Conservation (phyloP, 2,329 filamentous ascomycete species). For the Cercospora zeae-maydis region DNA sequence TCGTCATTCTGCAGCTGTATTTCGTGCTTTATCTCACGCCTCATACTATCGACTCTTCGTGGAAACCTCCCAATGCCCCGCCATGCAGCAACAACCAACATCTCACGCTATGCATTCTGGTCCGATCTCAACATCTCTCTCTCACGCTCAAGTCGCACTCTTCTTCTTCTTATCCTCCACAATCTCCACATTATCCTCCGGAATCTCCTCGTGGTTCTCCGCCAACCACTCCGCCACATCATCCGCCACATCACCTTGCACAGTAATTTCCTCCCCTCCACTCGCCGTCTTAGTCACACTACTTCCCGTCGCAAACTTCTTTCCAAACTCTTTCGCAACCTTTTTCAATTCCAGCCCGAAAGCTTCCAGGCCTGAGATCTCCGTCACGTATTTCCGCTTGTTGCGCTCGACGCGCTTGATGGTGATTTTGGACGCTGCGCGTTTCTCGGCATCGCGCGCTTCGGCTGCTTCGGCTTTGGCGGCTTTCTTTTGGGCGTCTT, state of each 20-base stretch:
- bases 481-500: slow-evolving; percentile 95
- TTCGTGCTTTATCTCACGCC: neutral
- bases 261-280: slow-evolving; percentile 86
- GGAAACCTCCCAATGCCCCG: neutral
- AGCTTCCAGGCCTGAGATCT: slow-evolving; percentile 82
- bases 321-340: slow-evolving; percentile 74
- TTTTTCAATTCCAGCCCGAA: slow-evolving; percentile 95
- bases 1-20: neutral
- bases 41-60: neutral
- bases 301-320: slow-evolving; percentile 94
- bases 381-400: slow-evolving; percentile 95
- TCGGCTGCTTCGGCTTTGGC: slow-evolving; percentile 88
- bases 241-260: slow-evolving; percentile 93
- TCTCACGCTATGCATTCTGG: slow-evolving; percentile 1
- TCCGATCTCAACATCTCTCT: neutral
- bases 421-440: slow-evolving; percentile 74
- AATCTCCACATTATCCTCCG: slow-evolving; percentile 90
- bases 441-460: slow-evolving; percentile 75
- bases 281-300: slow-evolving; percentile 83
- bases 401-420: slow-evolving; percentile 98
- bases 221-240: slow-evolving; percentile 88
- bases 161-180: slow-evolving; percentile 98
- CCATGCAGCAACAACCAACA: neutral
- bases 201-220: slow-evolving; percentile 85
- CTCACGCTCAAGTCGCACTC: slow-evolving; percentile 17